Evolutionary conservation across 2,329 filamentous ascomycete genomes (phyloP).

Genomic region (Alternaria sp.): DNA sequence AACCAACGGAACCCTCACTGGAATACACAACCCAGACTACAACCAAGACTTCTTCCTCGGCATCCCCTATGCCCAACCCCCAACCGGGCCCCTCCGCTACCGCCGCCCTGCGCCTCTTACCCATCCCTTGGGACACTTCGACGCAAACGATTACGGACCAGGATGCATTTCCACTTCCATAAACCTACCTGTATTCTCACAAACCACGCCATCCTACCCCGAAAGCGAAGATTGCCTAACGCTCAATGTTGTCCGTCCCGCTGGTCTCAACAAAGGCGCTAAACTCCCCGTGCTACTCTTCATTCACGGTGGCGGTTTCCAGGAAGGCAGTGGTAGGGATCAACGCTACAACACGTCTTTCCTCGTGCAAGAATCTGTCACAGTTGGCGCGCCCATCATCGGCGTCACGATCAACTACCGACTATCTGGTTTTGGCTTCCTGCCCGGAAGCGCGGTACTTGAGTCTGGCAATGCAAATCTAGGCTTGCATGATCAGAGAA

Average conservation of each 20-base stretch:
- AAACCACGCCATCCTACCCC: not conserved
- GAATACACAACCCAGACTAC: not conserved
- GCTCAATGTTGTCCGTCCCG: not conserved
- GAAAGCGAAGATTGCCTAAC: not conserved
- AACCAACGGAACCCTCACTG: slow-evolving; percentile 1
- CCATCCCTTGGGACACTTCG: slow-evolving; percentile 2
- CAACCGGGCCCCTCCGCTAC: slow-evolving; percentile 1
- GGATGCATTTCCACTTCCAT: not conserved
- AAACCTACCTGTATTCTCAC: not conserved
- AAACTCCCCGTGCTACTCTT: not conserved
- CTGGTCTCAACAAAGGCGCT: not conserved
- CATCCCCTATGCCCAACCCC: slow-evolving; percentile 18
- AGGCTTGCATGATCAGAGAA: not conserved
- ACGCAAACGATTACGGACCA: not conserved
- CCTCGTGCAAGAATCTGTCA: not conserved
- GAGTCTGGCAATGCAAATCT: not conserved
- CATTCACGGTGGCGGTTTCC: not conserved
- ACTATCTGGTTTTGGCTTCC: not conserved
- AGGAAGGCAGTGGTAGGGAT: not conserved
- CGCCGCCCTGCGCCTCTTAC: slow-evolving; percentile 1
- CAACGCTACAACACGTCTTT: not conserved
- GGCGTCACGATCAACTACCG: not conserved
- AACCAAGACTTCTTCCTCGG: slow-evolving; percentile 19
- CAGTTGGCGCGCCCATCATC: not conserved
- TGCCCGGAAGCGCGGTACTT: not conserved